These are phyloP conservation scores for Quaeritorhiza haematococci DNA, from an alignment of 371 early-diverging fungal genomes.

Conservation along the genomic window DNA sequence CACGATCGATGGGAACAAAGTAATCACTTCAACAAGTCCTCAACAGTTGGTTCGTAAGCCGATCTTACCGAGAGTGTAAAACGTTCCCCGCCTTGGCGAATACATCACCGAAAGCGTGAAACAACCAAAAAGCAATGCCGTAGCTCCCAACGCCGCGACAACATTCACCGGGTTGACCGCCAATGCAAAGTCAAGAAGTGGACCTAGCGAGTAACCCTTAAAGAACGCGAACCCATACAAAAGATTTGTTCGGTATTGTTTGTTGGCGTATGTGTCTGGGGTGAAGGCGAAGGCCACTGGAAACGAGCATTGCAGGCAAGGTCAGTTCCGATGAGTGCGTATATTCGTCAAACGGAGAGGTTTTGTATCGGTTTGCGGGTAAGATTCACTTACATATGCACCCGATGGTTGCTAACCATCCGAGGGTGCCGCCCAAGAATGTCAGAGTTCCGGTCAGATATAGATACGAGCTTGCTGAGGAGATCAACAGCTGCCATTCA, in stretches of 20 bases:
- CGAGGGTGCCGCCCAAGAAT: conserved; percentile 7
- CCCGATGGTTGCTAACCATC: conserved; percentile 1
- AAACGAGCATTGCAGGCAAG: not conserved
- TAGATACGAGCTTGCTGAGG: conserved; percentile 33
- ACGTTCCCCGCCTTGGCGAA: conserved; percentile 15
- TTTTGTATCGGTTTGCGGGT: no score
- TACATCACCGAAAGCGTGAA: conserved; percentile 45
- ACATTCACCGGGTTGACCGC: conserved; percentile 22
- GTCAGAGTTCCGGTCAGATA: conserved; percentile 1
- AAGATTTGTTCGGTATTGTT: conserved; percentile 1
- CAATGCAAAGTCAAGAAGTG: conserved; percentile 11
- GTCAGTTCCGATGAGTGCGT: no score
- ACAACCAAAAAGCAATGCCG: conserved; percentile 48
- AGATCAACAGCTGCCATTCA: conserved; percentile 39
- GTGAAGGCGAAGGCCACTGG: conserved; percentile 6
- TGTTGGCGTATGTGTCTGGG: conserved; percentile 6
- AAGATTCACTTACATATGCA: conserved; percentile 17
- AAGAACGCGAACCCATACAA: conserved; percentile 14
- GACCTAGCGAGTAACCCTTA: conserved; percentile 20
- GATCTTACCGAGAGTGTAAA: conserved; percentile 1
- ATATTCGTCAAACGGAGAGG: no score
- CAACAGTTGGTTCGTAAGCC: no score
- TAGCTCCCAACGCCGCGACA: conserved; percentile 30
- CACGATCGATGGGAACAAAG: no score
- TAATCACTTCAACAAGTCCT: no score